Base-by-base conservation (phyloP, 768 basidiomycete species). In the Russula griseocarnosa region DNA sequence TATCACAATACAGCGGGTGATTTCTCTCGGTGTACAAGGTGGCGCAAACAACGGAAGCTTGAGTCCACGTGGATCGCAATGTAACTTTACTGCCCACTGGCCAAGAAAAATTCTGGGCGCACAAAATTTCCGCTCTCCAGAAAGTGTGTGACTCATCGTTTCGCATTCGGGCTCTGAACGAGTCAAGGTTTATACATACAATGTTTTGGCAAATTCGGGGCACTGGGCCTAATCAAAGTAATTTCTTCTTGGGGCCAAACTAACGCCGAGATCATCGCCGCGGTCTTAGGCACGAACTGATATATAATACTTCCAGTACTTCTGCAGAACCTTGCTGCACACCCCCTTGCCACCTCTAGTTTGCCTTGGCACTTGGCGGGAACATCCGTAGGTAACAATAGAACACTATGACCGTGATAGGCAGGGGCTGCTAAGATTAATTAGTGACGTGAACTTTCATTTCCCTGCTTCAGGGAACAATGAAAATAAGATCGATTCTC, bases 241-340 rank as follows among this genome's bases (percentile, higher is more conserved):
- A 5, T 54, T 58, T 24, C 13, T 32, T 32, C 58, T 10, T 28
- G 28, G 51, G 14, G 53, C 36, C 54, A 26, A 56, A 49, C 47
- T 61, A 55, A 55, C 47, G 38, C 53, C 58, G 63, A 59, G 62
- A 64, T 34, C 30, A 22, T 38, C 10, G 53, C 40, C 46, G 53
- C 47, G 34, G 52, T 63, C 36, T 44, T 46, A 26, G 40, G 40
- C 30, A 22, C 44, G 36, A 62, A n/a, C 14, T 28, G 22, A 58
- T 46, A 50, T 42, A 28, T 4, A 40, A 16, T 16, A 40, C 14
- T 34, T 11, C 44, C 14, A 40, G 38, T 16, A 40, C 14, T 34
- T 11, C 44, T 36, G 51, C 42, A 54, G 36, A 32, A 47, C 44
- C 10, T 46, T 46, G 4, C 20, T 38, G 22, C 42, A n/a, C 3